These are phyloP conservation scores for Sporothrix pseudoabietina DNA, from an alignment of 2,329 filamentous ascomycete genomes.

Conservation along the genomic window DNA sequence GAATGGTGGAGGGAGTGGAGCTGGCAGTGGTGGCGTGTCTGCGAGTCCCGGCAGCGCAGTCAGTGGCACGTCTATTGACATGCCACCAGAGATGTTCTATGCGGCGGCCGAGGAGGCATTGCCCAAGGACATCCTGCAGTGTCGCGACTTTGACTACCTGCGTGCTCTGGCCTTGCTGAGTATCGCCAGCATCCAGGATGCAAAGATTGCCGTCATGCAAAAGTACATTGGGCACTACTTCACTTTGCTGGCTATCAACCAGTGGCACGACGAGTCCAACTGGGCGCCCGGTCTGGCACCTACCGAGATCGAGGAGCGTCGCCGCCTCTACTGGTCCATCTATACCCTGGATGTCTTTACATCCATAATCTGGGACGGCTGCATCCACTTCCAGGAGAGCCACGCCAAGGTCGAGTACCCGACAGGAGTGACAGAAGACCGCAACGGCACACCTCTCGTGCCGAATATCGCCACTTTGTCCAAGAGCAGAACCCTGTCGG, in stretches of 20 bases:
- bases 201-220: slow-evolving; percentile 37
- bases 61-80: slow-evolving; percentile 21
- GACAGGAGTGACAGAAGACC: slow-evolving; percentile 37
- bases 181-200: slow-evolving; percentile 38
- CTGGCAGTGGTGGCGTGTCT: neutral
- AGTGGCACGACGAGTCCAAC: slow-evolving; percentile 39
- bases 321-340: slow-evolving; percentile 54
- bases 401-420: slow-evolving; percentile 53
- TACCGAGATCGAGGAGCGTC: slow-evolving; percentile 35
- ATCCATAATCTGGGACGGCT: slow-evolving; percentile 54
- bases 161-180: slow-evolving; percentile 36
- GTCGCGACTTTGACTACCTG: slow-evolving; percentile 37
- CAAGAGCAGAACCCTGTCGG: neutral
- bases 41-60: slow-evolving; percentile 22
- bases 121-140: slow-evolving; percentile 35
- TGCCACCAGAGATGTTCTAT: slow-evolving; percentile 37
- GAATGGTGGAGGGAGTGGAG: slow-evolving; percentile 3
- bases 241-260: slow-evolving; percentile 37
- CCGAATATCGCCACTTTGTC: neutral
- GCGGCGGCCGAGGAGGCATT: slow-evolving; percentile 37
- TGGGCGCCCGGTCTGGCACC: slow-evolving; percentile 33
- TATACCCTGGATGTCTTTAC: slow-evolving; percentile 60
- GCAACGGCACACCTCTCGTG: neutral
- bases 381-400: slow-evolving; percentile 50
- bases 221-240: slow-evolving; percentile 39